Evolutionary conservation across 73 alveolate genomes (phyloP).

Genomic region (Tetrahymena thermophila): DNA sequence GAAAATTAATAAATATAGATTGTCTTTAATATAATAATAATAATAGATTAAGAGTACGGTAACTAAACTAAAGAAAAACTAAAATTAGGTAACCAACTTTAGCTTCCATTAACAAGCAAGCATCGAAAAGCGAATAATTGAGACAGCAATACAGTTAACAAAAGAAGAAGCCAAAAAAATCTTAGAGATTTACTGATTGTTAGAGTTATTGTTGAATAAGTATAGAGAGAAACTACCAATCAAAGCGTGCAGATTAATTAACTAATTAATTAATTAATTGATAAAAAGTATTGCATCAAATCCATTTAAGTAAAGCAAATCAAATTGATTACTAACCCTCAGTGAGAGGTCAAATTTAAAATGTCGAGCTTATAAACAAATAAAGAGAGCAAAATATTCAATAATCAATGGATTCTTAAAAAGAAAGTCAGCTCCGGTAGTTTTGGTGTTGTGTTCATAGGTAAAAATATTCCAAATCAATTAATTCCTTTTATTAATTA

Average conservation of each 20-base stretch:
- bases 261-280: neutral
- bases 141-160: neutral
- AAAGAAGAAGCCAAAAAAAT: neutral
- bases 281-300: neutral
- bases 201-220: neutral
- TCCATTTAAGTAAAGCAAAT: neutral
- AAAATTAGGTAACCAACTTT: neutral
- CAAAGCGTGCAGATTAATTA: neutral
- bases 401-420: constrained; percentile 22
- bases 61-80: neutral
- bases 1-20: neutral
- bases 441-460: constrained; percentile 83
- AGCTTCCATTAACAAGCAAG: neutral
- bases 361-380: neutral
- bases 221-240: neutral
- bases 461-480: constrained; percentile 28
- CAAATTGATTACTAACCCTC: neutral
- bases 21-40: neutral
- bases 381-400: constrained; percentile 22
- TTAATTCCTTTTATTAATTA: neutral
- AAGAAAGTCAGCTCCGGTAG: constrained; percentile 84
- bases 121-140: neutral
- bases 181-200: neutral
- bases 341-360: neutral
- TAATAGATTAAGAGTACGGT: neutral